Base-by-base conservation (phyloP, 1,139 yeast species). In the Saccharomyces pastorianus region DNA sequence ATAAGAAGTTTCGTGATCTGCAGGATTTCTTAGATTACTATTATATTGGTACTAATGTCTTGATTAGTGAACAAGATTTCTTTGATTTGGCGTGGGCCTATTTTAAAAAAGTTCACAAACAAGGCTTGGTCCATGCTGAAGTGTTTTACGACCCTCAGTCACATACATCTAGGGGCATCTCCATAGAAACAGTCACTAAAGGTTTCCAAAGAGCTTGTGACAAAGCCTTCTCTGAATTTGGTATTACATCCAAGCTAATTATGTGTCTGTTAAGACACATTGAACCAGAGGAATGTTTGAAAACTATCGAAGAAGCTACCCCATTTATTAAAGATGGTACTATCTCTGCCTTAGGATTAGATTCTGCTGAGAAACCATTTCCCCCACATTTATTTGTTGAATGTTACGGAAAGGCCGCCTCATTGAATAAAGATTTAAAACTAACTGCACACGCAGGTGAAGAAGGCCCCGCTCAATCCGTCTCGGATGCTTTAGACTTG, bases 401-500 rank as follows among this genome's bases (percentile, higher is more conserved):
- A 48, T 83, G 89, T 67, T 87, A 83, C 66, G 63, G 71, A 11
- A 64, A 69, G 23, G 76, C 85, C 8, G 73, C 73, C 52, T 70
- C 72, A 25, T 63, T 73, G 47, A 78, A 73, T 62, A 81, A 84
- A 31, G 66, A 76, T 50, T 76, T 83, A 55, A 78, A 81, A 47
- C 74, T 84, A 53, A 87, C 95, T 41, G 93, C 95, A 2, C 95
- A 87, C 67, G 95, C 93, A 2, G 95, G 95, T 61, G 95, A 87
- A 71, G 95, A 87, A 72, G 95, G 93, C 52, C 88, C 84, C 59
- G 81, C 87, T 48, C 76, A 80, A 14, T 85, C 75, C 60, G 86
- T 87, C 42, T 60, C 72, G 11, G 75, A 76, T 52, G 74, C 93
- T 1, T 71, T 87, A 58, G 82, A 84, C 61, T 59, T 74, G 48